Conservation (phyloP, 2,329 filamentous ascomycete species). For the Trichoderma lentiforme region DNA sequence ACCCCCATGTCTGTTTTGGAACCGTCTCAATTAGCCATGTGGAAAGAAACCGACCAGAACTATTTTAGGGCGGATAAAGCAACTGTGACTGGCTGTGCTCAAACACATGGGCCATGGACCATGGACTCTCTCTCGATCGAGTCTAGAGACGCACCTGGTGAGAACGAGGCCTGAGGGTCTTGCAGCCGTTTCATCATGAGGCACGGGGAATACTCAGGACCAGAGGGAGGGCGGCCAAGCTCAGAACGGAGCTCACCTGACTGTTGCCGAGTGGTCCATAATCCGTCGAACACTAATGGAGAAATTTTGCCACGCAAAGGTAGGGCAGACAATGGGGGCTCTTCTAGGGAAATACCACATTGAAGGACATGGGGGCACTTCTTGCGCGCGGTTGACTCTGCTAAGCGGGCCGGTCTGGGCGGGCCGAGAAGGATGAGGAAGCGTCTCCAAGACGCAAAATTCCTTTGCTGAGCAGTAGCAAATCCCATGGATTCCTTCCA, state of each 20-base stretch:
- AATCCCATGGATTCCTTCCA: neutral
- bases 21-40: neutral
- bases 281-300: neutral
- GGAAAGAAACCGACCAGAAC: neutral
- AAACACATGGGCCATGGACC: neutral
- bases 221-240: conserved; percentile 9
- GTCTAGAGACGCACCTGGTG: neutral
- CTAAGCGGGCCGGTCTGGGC: neutral
- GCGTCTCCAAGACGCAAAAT: neutral
- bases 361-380: neutral
- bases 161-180: neutral
- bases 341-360: neutral
- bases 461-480: neutral
- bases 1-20: neutral
- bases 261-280: neutral
- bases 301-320: neutral
- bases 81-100: neutral
- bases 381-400: neutral
- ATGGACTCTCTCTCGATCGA: neutral
- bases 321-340: neutral
- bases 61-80: neutral
- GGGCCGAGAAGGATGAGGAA: neutral
- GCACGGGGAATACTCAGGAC: neutral
- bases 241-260: neutral
- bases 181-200: conserved; percentile 7